Evolutionary conservation across 495 filamentous ascomycete species (phyloP), one percentile per base, ranked within the genome.

Genomic region (Parathielavia appendiculata): DNA sequence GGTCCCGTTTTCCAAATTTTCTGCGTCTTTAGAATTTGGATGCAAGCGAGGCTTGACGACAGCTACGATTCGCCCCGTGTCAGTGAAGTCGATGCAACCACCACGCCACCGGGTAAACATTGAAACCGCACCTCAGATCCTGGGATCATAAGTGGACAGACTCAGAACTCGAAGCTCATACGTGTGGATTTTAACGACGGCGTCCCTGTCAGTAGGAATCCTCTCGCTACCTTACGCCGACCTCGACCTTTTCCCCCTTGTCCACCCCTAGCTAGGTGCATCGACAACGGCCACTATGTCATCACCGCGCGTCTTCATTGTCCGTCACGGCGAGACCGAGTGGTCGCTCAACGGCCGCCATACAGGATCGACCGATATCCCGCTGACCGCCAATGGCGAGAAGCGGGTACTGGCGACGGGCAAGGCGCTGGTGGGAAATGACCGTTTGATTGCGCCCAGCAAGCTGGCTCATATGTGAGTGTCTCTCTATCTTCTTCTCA

Each of bases 311-410:
- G 86, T 91, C 71, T 97, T 97, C 80, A 87, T 98, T 58, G 78
- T 93, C 75, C 89, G 93, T 62, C 93, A 98, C 66, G 82, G 82
- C 73, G 93, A 98, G 74, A 98, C 93, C 4, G 90, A 95, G 79
- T 98, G 93, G 93, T 96, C 92, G 1, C 81, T 97, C 40, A 91
- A 89, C 66, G 93, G 92, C 57, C 84, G 87, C 22, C 92, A 98
- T 75, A 98, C 93, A 0, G 89, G 92, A 48, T 81, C 75, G 26
- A 90, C 87, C 26, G 93, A 98, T 61, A 85, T 98, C 20, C 83
- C 90, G 0, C 77, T 98, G 11, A 98, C 93, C 2, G 71, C 82
- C 13, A 90, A 90, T 69, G 93, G 93, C 36, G 91, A 96, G 75
- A 88, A 85, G 66, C 82, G 91, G 22, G 83, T 97, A 58, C 77